Evolutionary conservation across 768 basidiomycete species (phyloP).

Genomic region (Hygrophoropsis aurantiaca): DNA sequence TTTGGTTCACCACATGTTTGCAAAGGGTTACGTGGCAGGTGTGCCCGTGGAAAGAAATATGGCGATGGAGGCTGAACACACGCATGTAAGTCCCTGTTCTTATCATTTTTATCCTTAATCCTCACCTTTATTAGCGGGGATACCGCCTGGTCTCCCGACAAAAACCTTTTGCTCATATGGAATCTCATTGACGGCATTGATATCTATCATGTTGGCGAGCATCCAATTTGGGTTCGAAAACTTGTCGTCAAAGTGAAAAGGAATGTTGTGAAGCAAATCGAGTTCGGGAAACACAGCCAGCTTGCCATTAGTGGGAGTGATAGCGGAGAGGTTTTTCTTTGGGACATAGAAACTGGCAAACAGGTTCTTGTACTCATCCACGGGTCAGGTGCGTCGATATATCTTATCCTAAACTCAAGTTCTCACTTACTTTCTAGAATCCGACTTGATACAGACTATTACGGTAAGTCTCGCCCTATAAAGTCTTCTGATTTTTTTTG

Average conservation of each 20-base stretch:
- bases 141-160: neutral
- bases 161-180: constrained; percentile 1
- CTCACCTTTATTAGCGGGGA: neutral
- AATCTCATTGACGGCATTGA: constrained; percentile 4
- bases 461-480: too few relatives aligned
- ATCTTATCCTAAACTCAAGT: neutral
- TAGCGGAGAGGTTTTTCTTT: constrained; percentile 1
- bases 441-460: too few relatives aligned
- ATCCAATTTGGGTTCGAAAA: neutral
- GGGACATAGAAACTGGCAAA: neutral
- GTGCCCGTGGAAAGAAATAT: constrained; percentile 1
- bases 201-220: constrained; percentile 1
- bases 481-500: too few relatives aligned
- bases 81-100: neutral
- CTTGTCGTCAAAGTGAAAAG: neutral
- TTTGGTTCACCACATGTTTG: neutral
- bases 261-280: neutral
- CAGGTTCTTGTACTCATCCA: neutral
- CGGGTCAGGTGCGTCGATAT: neutral
- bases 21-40: constrained; percentile 4
- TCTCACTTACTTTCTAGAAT: too few relatives aligned
- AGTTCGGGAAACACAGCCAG: neutral
- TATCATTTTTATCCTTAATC: neutral
- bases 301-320: constrained; percentile 3
- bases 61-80: neutral